Evolutionary conservation across 164 flowering plant genomes (phyloP).

Genomic region (Buxus sempervirens): DNA sequence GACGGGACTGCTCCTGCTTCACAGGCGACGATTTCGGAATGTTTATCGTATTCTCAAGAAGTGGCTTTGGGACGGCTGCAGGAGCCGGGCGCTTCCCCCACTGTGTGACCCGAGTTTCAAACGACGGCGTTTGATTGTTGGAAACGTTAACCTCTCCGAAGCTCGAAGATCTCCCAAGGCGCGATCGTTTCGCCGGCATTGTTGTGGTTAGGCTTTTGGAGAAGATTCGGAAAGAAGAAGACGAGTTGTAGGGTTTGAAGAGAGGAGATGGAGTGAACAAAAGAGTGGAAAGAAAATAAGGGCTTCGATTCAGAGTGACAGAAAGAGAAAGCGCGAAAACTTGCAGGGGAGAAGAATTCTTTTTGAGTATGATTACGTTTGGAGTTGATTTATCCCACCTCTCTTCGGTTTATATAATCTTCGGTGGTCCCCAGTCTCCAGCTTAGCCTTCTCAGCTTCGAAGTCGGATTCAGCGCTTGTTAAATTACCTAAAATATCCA

Average conservation of each 20-base stretch:
- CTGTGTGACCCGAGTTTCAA: background rate
- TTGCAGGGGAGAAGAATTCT: background rate
- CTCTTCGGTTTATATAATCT: background rate
- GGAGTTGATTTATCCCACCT: background rate
- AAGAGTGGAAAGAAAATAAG: background rate
- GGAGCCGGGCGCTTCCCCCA: background rate
- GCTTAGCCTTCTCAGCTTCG: background rate
- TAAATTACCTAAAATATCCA: too few species aligned
- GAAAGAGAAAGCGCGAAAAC: background rate
- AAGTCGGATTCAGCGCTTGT: too few species aligned
- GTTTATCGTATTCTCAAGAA: background rate
- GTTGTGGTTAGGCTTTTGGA: background rate
- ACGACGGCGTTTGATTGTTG: background rate
- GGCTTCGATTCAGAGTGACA: background rate
- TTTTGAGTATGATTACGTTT: background rate
- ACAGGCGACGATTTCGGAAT: constrained; percentile 1
- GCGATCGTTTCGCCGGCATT: constrained; percentile 16
- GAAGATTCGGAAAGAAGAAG: background rate
- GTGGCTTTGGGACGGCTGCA: background rate
- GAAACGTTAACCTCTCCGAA: constrained; percentile 11
- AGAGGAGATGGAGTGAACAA: background rate
- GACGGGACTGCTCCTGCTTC: constrained; percentile 1
- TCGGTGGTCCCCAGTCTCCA: background rate
- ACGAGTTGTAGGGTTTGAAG: background rate
- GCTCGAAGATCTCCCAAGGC: constrained; percentile 17